These are phyloP conservation scores for Elongisporangium undulatum DNA, from an alignment of 352 stramenopile species.

Conservation along the genomic window DNA sequence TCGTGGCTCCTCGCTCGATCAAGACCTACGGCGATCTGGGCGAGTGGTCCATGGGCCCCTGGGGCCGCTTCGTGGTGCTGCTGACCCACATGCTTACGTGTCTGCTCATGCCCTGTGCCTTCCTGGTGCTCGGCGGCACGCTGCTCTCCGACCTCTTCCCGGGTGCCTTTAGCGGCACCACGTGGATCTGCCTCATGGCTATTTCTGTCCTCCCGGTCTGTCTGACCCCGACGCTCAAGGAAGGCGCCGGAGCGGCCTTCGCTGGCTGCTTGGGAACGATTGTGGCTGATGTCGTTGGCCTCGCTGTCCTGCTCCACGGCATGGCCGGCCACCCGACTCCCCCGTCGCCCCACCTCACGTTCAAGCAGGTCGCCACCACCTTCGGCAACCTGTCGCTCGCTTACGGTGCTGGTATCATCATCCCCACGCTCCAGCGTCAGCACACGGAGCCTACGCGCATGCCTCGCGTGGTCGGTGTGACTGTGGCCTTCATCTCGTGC, in stretches of 20 bases:
- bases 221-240: conserved; percentile 42
- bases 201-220: conserved; percentile 24
- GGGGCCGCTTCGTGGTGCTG: conserved; percentile 27
- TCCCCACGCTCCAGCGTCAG: conserved; percentile 37
- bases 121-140: conserved; percentile 38
- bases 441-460: conserved; percentile 42
- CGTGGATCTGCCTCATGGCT: conserved; percentile 48
- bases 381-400: conserved; percentile 49
- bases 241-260: conserved; percentile 26
- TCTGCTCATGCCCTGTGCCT: conserved; percentile 30
- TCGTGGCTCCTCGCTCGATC: conserved; percentile 31
- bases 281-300: conserved; percentile 31
- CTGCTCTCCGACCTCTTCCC: conserved; percentile 40
- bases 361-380: conserved; percentile 33
- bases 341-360: conserved; percentile 25
- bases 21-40: conserved; percentile 48
- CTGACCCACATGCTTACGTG: conserved; percentile 35
- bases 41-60: conserved; percentile 32
- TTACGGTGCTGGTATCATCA: conserved; percentile 38
- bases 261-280: conserved; percentile 39
- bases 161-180: conserved; percentile 24
- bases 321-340: conserved; percentile 28
- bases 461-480: conserved; percentile 41
- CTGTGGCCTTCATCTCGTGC: conserved; percentile 25
- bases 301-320: conserved; percentile 30